phyloP scores from a whole-genome alignment of 192 early-diverging fungal genomes.

The Phycomyces nitens region DNA sequence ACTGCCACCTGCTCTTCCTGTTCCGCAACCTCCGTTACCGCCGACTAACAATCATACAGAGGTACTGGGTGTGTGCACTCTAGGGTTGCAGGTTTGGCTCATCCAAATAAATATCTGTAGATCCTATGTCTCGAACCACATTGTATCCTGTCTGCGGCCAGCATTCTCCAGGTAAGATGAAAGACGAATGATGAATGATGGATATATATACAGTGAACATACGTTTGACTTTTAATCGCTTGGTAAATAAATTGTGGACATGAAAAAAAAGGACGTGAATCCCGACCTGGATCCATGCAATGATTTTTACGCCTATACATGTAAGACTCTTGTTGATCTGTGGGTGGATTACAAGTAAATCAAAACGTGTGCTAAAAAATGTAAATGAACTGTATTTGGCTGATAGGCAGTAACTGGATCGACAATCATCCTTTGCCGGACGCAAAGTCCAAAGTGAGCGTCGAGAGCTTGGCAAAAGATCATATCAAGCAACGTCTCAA shows the following conservation, averaged over 20 bases:
- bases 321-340: no score
- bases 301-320: slow-evolving; percentile 62
- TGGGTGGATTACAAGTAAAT: neutral
- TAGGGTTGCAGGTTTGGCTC: neutral
- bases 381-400: neutral
- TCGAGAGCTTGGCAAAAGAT: neutral
- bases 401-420: slow-evolving; percentile 51
- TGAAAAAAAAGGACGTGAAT: slow-evolving; percentile 42
- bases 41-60: slow-evolving; percentile 12
- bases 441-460: slow-evolving; percentile 44
- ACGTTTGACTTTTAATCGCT: no score
- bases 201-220: neutral
- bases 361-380: neutral
- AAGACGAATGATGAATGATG: no score
- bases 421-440: slow-evolving; percentile 56
- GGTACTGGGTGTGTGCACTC: slow-evolving; percentile 1
- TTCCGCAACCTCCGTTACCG: slow-evolving; percentile 4
- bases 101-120: neutral
- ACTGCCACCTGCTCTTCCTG: neutral
- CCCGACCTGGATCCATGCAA: slow-evolving; percentile 52
- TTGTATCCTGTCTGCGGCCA: slow-evolving; percentile 58
- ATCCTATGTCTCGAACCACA: slow-evolving; percentile 45
- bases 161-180: slow-evolving; percentile 42
- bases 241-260: neutral
- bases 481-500: neutral